phyloP scores from a whole-genome alignment of 768 basidiomycete species.

The Boletus pseudo-olivaceus region DNA sequence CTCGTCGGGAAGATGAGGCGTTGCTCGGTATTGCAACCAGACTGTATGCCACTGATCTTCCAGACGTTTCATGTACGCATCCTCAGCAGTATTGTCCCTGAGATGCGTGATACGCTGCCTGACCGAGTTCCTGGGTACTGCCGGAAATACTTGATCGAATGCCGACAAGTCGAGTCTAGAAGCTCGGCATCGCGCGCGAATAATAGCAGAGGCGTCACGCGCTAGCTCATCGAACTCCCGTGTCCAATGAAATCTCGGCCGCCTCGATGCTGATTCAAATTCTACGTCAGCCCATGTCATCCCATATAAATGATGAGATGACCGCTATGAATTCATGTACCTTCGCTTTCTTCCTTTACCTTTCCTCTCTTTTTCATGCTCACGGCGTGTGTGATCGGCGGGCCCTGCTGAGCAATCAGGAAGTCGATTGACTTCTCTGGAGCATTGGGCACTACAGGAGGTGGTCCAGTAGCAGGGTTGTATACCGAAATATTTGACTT shows the following conservation, averaged over 20 bases:
- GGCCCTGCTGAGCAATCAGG: slow-evolving; percentile 52
- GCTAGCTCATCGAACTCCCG: slow-evolving; percentile 85
- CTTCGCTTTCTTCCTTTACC: slow-evolving; percentile 28
- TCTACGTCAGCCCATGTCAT: slow-evolving; percentile 1
- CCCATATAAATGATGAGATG: not conserved
- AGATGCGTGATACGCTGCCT: slow-evolving; percentile 65
- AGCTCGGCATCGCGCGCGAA: slow-evolving; percentile 71
- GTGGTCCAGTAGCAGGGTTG: slow-evolving; percentile 24
- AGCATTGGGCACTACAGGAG: slow-evolving; percentile 40
- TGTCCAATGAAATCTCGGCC: slow-evolving; percentile 80
- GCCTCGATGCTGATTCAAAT: slow-evolving; percentile 31
- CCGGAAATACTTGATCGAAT: slow-evolving; percentile 76
- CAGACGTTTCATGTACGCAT: slow-evolving; percentile 72
- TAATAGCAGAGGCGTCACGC: slow-evolving; percentile 78
- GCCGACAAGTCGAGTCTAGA: slow-evolving; percentile 67
- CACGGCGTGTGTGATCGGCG: slow-evolving; percentile 32
- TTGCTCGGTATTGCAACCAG: slow-evolving; percentile 71
- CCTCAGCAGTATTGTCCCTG: slow-evolving; percentile 58
- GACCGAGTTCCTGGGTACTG: slow-evolving; percentile 67
- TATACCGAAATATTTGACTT: slow-evolving; percentile 1
- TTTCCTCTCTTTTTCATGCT: slow-evolving; percentile 37
- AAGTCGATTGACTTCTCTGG: slow-evolving; percentile 50
- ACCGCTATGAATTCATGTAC: slow-evolving; percentile 15
- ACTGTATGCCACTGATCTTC: slow-evolving; percentile 80
- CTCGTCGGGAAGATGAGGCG: slow-evolving; percentile 64